Percentiles rank a stretch among this genome's conserved stretches.
Conservation (phyloP, 192 early-diverging fungal species). For the Mortierella antarctica region DNA sequence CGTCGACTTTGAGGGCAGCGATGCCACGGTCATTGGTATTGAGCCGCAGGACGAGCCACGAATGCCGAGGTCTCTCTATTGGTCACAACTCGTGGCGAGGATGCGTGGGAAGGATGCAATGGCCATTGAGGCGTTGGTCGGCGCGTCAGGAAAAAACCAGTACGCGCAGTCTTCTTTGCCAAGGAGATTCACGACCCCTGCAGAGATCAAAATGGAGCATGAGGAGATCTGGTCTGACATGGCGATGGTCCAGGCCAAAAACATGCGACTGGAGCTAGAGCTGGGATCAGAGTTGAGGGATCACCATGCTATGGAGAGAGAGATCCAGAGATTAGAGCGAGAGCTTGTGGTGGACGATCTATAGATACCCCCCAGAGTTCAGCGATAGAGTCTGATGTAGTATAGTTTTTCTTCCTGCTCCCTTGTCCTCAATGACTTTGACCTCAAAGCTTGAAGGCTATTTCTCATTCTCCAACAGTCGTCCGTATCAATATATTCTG, state of each 20-base stretch:
- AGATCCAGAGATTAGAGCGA: not conserved
- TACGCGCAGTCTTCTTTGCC: not conserved
- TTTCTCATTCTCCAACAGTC: too few relatives aligned
- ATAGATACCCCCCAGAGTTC: not conserved
- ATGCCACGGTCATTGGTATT: slow-evolving; percentile 20
- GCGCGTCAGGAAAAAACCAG: slow-evolving; percentile 27
- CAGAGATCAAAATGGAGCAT: slow-evolving; percentile 1
- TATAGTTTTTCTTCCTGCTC: not conserved
- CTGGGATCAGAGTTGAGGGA: not conserved
- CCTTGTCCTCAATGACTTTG: too few relatives aligned
- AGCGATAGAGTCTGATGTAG: not conserved
- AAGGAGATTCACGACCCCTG: not conserved
- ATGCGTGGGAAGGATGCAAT: not conserved
- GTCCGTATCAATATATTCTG: too few relatives aligned
- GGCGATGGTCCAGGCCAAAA: not conserved
- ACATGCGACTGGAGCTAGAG: not conserved
- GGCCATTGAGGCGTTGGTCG: slow-evolving; percentile 20
- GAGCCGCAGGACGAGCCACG: not conserved
- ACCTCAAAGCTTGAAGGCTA: too few relatives aligned
- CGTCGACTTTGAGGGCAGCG: slow-evolving; percentile 15
- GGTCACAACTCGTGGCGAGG: slow-evolving; percentile 38
- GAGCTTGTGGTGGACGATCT: not conserved
- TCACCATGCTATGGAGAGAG: not conserved
- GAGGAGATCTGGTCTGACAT: not conserved
- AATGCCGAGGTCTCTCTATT: slow-evolving; percentile 22